Evolutionary conservation across 257 asterid genomes (phyloP).

Genomic region (Jacaranda mimosifolia): DNA sequence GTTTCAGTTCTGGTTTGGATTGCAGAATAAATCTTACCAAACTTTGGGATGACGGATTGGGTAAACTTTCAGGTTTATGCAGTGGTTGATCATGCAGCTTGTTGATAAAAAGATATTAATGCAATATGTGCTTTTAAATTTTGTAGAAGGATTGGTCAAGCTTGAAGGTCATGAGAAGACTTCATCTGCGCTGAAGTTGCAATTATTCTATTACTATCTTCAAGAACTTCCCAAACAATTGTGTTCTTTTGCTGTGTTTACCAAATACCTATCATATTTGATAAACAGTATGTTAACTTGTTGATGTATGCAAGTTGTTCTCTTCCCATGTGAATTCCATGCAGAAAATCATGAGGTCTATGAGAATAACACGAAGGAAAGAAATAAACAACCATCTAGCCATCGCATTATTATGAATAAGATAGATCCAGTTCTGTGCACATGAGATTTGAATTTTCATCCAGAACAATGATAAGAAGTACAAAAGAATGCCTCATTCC

Average conservation of each 20-base stretch:
- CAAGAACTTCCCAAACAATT: too few species aligned
- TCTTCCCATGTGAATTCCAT: not conserved
- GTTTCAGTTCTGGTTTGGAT: too few species aligned
- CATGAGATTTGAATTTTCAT: too few species aligned
- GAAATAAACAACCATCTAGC: too few species aligned
- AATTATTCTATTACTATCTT: too few species aligned
- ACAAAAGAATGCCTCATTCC: too few species aligned
- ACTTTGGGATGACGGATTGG: not conserved
- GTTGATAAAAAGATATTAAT: not conserved
- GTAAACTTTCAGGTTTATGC: not conserved
- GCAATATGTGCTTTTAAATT: not conserved
- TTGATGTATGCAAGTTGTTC: not conserved
- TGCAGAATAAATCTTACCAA: too few species aligned
- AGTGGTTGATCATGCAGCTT: not conserved
- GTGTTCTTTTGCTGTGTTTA: not conserved
- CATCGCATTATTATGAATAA: too few species aligned
- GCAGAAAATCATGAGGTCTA: not conserved
- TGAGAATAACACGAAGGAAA: not conserved
- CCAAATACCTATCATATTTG: not conserved
- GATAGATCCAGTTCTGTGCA: too few species aligned
- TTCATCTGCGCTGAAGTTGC: not conserved
- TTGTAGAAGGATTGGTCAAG: not conserved
- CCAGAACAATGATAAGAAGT: too few species aligned
- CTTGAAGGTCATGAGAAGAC: conserved; percentile 18
- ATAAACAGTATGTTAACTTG: not conserved